phyloP scores from a whole-genome alignment of 2,329 filamentous ascomycete genomes.

The Phoma sp. region DNA sequence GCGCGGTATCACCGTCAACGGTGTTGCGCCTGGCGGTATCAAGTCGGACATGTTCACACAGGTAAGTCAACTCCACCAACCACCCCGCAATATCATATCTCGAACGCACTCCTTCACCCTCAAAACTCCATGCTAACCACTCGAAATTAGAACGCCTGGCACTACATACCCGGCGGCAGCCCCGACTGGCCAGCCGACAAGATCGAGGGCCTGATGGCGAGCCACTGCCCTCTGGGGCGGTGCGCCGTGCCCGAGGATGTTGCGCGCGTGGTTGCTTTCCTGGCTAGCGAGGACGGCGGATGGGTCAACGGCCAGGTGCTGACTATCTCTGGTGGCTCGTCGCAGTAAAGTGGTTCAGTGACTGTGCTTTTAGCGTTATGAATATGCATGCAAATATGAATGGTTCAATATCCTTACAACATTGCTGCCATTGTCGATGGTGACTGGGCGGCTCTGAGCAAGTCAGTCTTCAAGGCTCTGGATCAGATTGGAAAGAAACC shows the following conservation, averaged over 20 bases:
- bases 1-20: conserved; percentile 73
- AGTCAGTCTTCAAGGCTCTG: too few relatives aligned
- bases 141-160: conserved; percentile 19
- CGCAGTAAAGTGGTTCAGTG: conserved; percentile 37
- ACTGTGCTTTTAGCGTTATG: neutral
- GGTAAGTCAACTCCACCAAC: conserved; percentile 15
- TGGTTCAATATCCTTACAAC: too few relatives aligned
- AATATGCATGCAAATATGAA: neutral
- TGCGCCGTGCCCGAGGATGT: conserved; percentile 57
- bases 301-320: conserved; percentile 52
- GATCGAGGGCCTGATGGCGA: conserved; percentile 58
- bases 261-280: conserved; percentile 50
- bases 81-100: too few relatives aligned
- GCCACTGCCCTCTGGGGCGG: conserved; percentile 56
- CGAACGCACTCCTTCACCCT: too few relatives aligned
- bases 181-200: conserved; percentile 58
- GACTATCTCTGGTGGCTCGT: conserved; percentile 50
- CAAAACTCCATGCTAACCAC: too few relatives aligned
- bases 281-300: conserved; percentile 48
- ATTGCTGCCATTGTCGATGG: too few relatives aligned
- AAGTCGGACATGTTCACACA: conserved; percentile 77
- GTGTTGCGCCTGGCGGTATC: conserved; percentile 74
- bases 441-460: too few relatives aligned
- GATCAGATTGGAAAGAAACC: too few relatives aligned
- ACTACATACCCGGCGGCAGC: conserved; percentile 56